Evolutionary conservation across 2,329 filamentous ascomycete genomes (phyloP), one percentile per base, ranked within the genome.

Genomic region (Aspergillus sp.): DNA sequence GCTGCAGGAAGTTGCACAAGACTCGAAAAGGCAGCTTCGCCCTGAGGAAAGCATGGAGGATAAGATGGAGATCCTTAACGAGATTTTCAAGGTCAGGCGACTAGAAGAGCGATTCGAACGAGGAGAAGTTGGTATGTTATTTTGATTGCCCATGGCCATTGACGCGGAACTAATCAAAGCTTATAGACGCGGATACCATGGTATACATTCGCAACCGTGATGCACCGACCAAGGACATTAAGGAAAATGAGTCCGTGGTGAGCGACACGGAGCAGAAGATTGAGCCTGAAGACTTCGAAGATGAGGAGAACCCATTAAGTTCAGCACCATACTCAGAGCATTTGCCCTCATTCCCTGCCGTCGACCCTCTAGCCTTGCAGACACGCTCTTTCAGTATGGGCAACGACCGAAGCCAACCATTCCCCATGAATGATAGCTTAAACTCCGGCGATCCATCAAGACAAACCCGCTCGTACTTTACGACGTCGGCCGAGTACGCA

Each of bases 81-180:
- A 78, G 58, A 75, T 78, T 15, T 75, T 77, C 39, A 70, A 68
- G 2, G 73, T 77, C 11, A 67, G 75, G 40, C 72, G 68, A 57
- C 63, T 75, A 63, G 74, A 78, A 60, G 75, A 77, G 61, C 69
- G 73, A 12, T 77, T 69, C 55, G 73, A 76, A 50, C 67, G 71
- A 30, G 70, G 75, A 24, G 75, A 78, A 70, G 69, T 77, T 54
- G 74, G 75, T 76, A 70, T 52, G 72, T 64, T 57, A 11, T 30
- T 11, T 34, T 17, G 4, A 34, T 48, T 41, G 1, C 39, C 45
- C 8, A 34, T 48, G 40, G 3, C 41, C 37, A n/a, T 17, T 40
- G 11, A 12, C 9, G 27, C 27, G 15, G 30, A 24, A 12, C 51
- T 54, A 58, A 50, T 22, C 27, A 19, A 27, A 41, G 22, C 34